These are phyloP conservation scores for Apiospora marii DNA, from an alignment of 2,329 filamentous ascomycete species.

Conservation along the genomic window DNA sequence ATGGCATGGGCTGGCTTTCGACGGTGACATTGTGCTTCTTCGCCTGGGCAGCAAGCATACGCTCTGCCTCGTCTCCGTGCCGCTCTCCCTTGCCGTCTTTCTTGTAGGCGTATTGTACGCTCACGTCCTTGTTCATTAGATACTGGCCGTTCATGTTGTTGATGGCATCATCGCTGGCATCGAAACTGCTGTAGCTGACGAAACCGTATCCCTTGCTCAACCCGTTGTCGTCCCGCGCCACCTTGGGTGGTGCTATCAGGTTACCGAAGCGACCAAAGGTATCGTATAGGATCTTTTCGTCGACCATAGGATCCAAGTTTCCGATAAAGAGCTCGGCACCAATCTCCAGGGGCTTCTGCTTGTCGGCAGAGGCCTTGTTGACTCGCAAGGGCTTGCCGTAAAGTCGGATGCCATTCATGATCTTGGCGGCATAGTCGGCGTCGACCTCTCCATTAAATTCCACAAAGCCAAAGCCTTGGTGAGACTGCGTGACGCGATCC, in stretches of 20 bases:
- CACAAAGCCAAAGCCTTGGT: conserved; percentile 98
- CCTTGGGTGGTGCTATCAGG: conserved; percentile 85
- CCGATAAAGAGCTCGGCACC: conserved; percentile 97
- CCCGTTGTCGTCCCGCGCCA: conserved; percentile 87
- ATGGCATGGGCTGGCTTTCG: conserved; percentile 77
- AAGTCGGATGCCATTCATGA: conserved; percentile 94
- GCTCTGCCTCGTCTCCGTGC: conserved; percentile 92
- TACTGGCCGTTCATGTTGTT: conserved; percentile 95
- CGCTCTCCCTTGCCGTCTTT: conserved; percentile 98
- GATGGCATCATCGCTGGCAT: conserved; percentile 90
- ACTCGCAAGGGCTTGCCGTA: conserved; percentile 96
- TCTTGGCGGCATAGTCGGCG: conserved; percentile 94
- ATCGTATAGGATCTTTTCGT: conserved; percentile 95
- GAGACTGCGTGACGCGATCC: conserved; percentile 94
- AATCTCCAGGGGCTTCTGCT: conserved; percentile 91
- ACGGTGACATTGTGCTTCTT: conserved; percentile 93
- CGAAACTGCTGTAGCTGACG: conserved; percentile 91
- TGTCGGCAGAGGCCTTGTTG: conserved; percentile 92
- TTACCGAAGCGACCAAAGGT: conserved; percentile 92
- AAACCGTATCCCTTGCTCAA: conserved; percentile 96
- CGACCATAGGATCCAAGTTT: conserved; percentile 92
- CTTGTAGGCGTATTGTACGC: conserved; percentile 98
- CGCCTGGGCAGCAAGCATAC: conserved; percentile 88
- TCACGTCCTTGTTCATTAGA: conserved; percentile 95
- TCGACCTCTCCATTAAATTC: conserved; percentile 96